These are phyloP conservation scores for Halophytophthora polymorphica DNA, from an alignment of 352 stramenopile genomes.

Conservation along the genomic window DNA sequence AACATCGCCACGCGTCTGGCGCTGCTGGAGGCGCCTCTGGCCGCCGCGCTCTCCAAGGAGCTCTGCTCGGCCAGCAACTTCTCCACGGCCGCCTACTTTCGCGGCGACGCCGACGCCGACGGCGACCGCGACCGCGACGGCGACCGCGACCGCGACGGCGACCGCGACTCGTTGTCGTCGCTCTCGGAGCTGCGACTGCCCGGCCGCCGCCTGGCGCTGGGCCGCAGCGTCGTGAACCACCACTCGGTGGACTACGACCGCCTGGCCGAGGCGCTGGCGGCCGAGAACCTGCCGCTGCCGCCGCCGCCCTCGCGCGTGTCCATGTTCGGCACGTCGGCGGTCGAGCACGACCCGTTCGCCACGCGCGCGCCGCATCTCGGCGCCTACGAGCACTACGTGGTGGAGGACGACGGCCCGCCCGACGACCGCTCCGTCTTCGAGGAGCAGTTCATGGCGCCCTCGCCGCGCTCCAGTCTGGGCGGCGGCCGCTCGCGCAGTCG, in stretches of 20 bases:
- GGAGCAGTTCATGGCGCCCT: constrained; percentile 21
- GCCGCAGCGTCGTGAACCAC: constrained; percentile 60
- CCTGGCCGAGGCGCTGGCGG: constrained; percentile 30
- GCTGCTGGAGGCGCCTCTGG: constrained; percentile 39
- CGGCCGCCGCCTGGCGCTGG: constrained; percentile 33
- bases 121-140: too few relatives aligned
- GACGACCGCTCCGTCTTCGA: constrained; percentile 31
- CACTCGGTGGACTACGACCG: constrained; percentile 59
- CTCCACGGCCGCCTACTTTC: constrained; percentile 52
- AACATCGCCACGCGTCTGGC: constrained; percentile 62
- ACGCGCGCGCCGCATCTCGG: constrained; percentile 35
- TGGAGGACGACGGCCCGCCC: constrained; percentile 30
- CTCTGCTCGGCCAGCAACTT: constrained; percentile 36
- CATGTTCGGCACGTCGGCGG: constrained; percentile 58
- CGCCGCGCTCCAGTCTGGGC: constrained; percentile 16
- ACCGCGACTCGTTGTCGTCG: constrained; percentile 36
- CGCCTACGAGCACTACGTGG: constrained; percentile 60
- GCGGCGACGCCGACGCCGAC: too few relatives aligned
- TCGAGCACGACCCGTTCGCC: constrained; percentile 54
- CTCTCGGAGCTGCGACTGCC: constrained; percentile 42
- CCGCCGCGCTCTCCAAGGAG: constrained; percentile 35
- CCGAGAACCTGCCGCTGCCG: constrained; percentile 40
- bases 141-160: constrained; percentile 21
- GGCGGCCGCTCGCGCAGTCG: constrained; percentile 7
- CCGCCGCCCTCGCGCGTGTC: constrained; percentile 54